Conservation (phyloP, 495 filamentous ascomycete species). For the Durotheca rogersii region DNA sequence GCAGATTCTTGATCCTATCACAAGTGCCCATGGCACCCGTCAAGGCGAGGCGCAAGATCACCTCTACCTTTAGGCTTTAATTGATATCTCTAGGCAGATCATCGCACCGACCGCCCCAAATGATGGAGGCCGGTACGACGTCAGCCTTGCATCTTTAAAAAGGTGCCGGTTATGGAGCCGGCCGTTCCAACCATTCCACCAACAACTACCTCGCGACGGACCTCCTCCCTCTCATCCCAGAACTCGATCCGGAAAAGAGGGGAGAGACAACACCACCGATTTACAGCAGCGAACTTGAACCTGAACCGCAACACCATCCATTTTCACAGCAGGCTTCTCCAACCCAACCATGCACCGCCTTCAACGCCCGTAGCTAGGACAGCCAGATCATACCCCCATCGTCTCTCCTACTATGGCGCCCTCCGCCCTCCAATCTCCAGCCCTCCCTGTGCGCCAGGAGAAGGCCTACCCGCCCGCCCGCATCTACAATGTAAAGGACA, state of each 20-base stretch:
- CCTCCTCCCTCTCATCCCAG: not conserved
- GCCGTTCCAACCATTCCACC: not conserved
- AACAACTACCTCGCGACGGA: conserved; percentile 1
- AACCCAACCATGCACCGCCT: conserved; percentile 13
- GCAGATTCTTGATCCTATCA: too few relatives aligned
- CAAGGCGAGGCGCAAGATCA: too few relatives aligned
- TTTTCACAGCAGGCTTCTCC: too few relatives aligned
- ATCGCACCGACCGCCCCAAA: too few relatives aligned
- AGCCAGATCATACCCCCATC: conserved; percentile 4
- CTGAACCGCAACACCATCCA: too few relatives aligned
- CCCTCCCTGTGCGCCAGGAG: conserved; percentile 35
- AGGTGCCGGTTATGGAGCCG: not conserved
- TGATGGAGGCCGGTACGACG: too few relatives aligned
- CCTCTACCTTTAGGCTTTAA: too few relatives aligned
- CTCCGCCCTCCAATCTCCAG: conserved; percentile 42
- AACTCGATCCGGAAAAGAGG: not conserved
- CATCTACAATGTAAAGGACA: conserved; percentile 63
- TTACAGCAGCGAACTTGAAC: too few relatives aligned
- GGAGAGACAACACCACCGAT: not conserved
- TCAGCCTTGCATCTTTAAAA: conserved; percentile 24
- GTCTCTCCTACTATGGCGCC: conserved; percentile 42
- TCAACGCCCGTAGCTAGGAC: conserved; percentile 12
- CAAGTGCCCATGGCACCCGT: too few relatives aligned
- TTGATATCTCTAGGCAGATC: too few relatives aligned
- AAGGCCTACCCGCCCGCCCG: conserved; percentile 47